These are phyloP conservation scores for Sequoiadendron giganteum DNA, from an alignment of 75 land plant genomes.

Conservation along the genomic window DNA sequence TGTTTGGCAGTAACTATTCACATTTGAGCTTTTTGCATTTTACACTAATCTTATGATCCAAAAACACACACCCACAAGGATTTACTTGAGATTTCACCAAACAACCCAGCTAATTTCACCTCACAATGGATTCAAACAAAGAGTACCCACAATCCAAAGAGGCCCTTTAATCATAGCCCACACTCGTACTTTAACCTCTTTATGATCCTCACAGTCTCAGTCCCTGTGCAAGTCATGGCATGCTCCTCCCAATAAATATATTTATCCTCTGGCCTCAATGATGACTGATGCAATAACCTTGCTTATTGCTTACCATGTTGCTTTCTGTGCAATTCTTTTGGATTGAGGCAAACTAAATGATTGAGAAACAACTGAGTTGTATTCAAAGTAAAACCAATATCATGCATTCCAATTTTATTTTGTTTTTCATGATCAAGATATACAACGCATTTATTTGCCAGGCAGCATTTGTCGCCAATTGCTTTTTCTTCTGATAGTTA, in stretches of 20 bases:
- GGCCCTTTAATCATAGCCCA: background rate
- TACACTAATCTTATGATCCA: background rate
- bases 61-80: background rate
- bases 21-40: background rate
- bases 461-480: background rate
- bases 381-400: background rate
- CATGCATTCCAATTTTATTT: background rate
- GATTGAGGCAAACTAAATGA: slow-evolving; percentile 1
- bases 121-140: background rate
- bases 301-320: background rate
- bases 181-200: background rate
- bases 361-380: background rate
- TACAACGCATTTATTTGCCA: background rate
- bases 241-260: background rate
- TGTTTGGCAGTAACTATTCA: background rate
- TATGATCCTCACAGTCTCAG: background rate
- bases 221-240: too few relatives aligned
- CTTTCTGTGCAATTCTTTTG: background rate
- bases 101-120: background rate
- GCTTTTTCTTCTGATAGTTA: background rate
- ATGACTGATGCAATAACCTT: background rate
- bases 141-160: background rate
- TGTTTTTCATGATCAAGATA: background rate
- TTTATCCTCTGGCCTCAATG: background rate
- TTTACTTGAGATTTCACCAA: background rate